Evolutionary conservation across 169 alveolate species (phyloP).

Genomic region (Theileria luwenshuni): DNA sequence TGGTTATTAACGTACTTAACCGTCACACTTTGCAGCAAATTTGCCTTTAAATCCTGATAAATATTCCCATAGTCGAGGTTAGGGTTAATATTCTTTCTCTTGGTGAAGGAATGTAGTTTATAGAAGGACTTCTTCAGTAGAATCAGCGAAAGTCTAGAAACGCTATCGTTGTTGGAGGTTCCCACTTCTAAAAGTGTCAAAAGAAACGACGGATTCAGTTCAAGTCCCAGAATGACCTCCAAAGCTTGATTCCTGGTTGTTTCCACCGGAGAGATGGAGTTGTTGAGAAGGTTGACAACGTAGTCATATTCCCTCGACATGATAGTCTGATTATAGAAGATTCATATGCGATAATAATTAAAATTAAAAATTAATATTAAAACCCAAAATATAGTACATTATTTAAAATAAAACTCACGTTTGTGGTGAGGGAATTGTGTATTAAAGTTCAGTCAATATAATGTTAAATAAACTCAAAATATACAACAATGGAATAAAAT

Average conservation of each 20-base stretch:
- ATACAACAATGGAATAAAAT: background rate
- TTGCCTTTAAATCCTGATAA: slow-evolving; percentile 18
- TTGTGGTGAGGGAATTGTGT: slow-evolving; percentile 13
- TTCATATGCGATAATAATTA: too few species aligned
- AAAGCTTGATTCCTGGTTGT: slow-evolving; percentile 46
- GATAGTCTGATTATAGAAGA: too few species aligned
- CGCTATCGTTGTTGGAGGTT: slow-evolving; percentile 24
- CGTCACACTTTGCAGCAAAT: slow-evolving; percentile 23
- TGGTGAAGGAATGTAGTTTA: slow-evolving; percentile 5
- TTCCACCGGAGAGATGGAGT: slow-evolving; percentile 36
- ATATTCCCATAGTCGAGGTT: slow-evolving; percentile 1
- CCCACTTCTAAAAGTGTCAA: slow-evolving; percentile 48
- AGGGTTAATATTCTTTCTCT: background rate
- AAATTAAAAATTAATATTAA: background rate
- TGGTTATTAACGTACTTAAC: background rate
- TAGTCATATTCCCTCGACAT: slow-evolving; percentile 26
- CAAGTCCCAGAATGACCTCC: slow-evolving; percentile 41
- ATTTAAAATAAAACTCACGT: background rate
- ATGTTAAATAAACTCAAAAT: background rate
- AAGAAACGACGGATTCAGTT: slow-evolving; percentile 35
- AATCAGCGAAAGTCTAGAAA: slow-evolving; percentile 55
- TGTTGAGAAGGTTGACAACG: slow-evolving; percentile 36
- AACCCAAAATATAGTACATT: background rate
- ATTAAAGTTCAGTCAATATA: background rate
- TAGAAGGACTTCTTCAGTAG: slow-evolving; percentile 34